phyloP scores from a whole-genome alignment of 2,329 filamentous ascomycete genomes.

The Penicillium hesseltinei region DNA sequence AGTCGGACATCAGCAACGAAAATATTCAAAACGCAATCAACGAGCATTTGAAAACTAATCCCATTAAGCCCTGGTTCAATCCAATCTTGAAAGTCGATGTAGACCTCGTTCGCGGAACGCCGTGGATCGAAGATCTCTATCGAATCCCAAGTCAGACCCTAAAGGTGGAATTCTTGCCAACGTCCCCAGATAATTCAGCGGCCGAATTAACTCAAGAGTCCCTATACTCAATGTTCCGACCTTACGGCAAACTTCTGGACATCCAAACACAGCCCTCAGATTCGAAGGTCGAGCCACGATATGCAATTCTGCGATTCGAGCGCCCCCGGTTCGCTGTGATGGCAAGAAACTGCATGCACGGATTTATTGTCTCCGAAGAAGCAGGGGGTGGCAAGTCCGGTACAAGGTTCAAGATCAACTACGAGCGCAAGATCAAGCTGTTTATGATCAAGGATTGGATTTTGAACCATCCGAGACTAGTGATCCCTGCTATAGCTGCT shows the following conservation, averaged over 20 bases:
- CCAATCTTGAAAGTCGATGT: conserved; percentile 71
- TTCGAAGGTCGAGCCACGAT: conserved; percentile 79
- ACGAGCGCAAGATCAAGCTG: conserved; percentile 73
- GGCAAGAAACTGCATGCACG: conserved; percentile 90
- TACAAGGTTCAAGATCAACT: conserved; percentile 77
- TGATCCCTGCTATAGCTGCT: conserved; percentile 78
- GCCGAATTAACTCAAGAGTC: conserved; percentile 82
- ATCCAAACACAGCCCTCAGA: conserved; percentile 80
- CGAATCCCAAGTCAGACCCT: conserved; percentile 74
- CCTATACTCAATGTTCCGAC: conserved; percentile 81
- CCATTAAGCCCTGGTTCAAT: conserved; percentile 86
- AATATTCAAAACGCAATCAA: conserved; percentile 63
- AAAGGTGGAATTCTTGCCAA: conserved; percentile 79
- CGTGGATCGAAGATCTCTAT: conserved; percentile 92
- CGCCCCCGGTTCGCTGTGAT: conserved; percentile 74
- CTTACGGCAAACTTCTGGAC: conserved; percentile 85
- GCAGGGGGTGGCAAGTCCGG: conserved; percentile 71
- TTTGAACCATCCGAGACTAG: conserved; percentile 78
- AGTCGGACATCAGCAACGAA: conserved; percentile 45
- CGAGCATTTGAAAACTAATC: conserved; percentile 64
- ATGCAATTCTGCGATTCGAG: conserved; percentile 74
- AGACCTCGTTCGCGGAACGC: conserved; percentile 74
- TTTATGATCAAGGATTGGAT: conserved; percentile 87
- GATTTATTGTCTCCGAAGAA: conserved; percentile 67
- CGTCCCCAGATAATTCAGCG: conserved; percentile 65